These are phyloP conservation scores for Gonapodya sp. DNA, from an alignment of 192 early-diverging fungal species.

Conservation along the genomic window DNA sequence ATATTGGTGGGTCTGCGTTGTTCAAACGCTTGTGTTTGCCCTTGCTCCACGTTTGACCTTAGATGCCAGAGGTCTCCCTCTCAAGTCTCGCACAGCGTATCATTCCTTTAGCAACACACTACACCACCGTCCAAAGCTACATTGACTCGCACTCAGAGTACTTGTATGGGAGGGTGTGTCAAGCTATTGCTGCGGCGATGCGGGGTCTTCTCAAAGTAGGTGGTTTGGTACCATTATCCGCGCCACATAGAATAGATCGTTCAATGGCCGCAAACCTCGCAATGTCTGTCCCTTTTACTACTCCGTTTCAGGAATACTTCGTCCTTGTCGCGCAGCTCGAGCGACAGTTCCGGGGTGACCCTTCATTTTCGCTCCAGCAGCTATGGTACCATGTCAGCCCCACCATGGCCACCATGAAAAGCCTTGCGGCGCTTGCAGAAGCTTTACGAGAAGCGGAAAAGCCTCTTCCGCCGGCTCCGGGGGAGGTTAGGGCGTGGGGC, in stretches of 20 bases:
- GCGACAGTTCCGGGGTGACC: constrained; percentile 58
- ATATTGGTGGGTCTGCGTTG: constrained; percentile 33
- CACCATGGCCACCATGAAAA: constrained; percentile 45
- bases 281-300: too few species aligned
- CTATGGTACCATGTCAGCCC: constrained; percentile 85
- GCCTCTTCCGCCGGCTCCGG: constrained; percentile 31
- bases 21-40: too few species aligned
- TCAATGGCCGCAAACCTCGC: too few species aligned
- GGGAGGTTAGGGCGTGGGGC: constrained; percentile 25
- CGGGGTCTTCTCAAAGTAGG: constrained; percentile 56
- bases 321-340: constrained; percentile 82
- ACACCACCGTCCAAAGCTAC: constrained; percentile 66
- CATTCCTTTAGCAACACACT: constrained; percentile 67
- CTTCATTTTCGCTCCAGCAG: constrained; percentile 79
- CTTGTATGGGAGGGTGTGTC: constrained; percentile 75
- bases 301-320: constrained; percentile 59
- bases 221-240: not conserved
- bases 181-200: constrained; percentile 83
- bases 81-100: constrained; percentile 65
- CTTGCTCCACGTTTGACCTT: too few species aligned
- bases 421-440: constrained; percentile 38
- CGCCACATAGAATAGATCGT: too few species aligned
- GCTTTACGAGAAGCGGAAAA: constrained; percentile 39
- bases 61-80: constrained; percentile 57
- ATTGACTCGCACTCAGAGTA: constrained; percentile 60